Conservation (phyloP, 768 basidiomycete species). For the Termitomyces sp. region DNA sequence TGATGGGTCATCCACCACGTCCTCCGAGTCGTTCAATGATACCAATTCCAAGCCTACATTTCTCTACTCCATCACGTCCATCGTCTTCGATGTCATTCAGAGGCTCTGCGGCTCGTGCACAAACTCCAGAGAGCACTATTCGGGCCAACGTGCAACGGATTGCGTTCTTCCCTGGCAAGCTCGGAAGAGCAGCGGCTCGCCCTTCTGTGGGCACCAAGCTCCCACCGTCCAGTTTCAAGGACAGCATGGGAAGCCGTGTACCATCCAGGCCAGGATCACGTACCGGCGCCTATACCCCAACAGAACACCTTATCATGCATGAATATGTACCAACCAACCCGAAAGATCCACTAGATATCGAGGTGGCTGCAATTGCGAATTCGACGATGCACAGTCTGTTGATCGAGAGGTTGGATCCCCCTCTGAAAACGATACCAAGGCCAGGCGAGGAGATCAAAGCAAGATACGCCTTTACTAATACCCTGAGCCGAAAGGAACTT, state of each 20-base stretch:
- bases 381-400: conserved; percentile 72
- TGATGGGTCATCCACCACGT: conserved; percentile 50
- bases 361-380: conserved; percentile 75
- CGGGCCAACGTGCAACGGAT: conserved; percentile 60
- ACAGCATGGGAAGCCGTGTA: conserved; percentile 48
- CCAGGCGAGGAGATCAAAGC: conserved; percentile 81
- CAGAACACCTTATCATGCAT: conserved; percentile 50
- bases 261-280: conserved; percentile 69
- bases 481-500: conserved; percentile 69
- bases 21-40: conserved; percentile 85
- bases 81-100: conserved; percentile 68
- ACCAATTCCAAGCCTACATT: conserved; percentile 70
- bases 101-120: conserved; percentile 44
- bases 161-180: conserved; percentile 45
- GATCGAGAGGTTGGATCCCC: conserved; percentile 80
- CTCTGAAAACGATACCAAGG: conserved; percentile 57
- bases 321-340: conserved; percentile 63
- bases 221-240: conserved; percentile 78
- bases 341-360: conserved; percentile 79
- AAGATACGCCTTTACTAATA: conserved; percentile 77
- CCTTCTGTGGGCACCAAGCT: conserved; percentile 34
- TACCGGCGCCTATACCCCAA: conserved; percentile 60
- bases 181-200: conserved; percentile 36
- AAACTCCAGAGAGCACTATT: conserved; percentile 66
- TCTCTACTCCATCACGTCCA: conserved; percentile 68